Evolutionary conservation across 2,329 filamentous ascomycete genomes (phyloP).

Genomic region (Ploettnerulaceae sp.): DNA sequence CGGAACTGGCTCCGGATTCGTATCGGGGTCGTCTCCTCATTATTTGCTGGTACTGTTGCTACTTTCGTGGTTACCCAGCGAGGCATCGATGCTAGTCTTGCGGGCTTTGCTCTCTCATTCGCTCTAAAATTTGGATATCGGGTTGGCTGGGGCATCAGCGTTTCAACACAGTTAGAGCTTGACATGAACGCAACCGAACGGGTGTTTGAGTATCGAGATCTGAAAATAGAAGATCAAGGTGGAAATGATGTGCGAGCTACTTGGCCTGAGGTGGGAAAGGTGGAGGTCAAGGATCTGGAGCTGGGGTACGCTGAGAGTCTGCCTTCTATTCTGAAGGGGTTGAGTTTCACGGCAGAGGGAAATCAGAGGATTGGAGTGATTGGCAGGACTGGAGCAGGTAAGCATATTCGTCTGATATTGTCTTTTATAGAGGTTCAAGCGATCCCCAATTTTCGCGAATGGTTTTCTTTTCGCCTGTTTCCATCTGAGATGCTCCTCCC

Average conservation of each 20-base stretch:
- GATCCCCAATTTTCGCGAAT: too few species aligned
- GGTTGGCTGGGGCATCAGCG: slow-evolving; percentile 58
- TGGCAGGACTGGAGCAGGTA: slow-evolving; percentile 30
- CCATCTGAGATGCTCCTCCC: too few species aligned
- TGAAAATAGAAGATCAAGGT: slow-evolving; percentile 62
- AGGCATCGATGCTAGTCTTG: slow-evolving; percentile 60
- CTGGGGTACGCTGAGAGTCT: slow-evolving; percentile 68
- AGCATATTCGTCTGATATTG: not conserved
- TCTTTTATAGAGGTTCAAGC: too few species aligned
- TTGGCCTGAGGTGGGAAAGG: slow-evolving; percentile 68
- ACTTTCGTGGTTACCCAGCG: slow-evolving; percentile 56
- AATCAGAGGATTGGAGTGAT: slow-evolving; percentile 45
- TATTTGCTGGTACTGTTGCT: slow-evolving; percentile 61
- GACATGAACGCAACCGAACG: slow-evolving; percentile 74
- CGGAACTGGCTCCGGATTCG: slow-evolving; percentile 68
- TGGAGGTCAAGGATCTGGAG: slow-evolving; percentile 66
- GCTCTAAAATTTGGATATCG: slow-evolving; percentile 60
- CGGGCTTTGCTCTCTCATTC: slow-evolving; percentile 70
- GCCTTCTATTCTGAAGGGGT: slow-evolving; percentile 61
- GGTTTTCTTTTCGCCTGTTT: too few species aligned
- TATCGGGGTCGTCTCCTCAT: slow-evolving; percentile 61
- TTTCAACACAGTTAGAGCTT: slow-evolving; percentile 64
- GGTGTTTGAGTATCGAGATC: slow-evolving; percentile 66
- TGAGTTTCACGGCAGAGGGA: slow-evolving; percentile 59
- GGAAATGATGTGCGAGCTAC: slow-evolving; percentile 57